Evolutionary conservation across 192 early-diverging fungal genomes (phyloP), one percentile per base, ranked within the genome.

Genomic region (Chytriomyces sp.): DNA sequence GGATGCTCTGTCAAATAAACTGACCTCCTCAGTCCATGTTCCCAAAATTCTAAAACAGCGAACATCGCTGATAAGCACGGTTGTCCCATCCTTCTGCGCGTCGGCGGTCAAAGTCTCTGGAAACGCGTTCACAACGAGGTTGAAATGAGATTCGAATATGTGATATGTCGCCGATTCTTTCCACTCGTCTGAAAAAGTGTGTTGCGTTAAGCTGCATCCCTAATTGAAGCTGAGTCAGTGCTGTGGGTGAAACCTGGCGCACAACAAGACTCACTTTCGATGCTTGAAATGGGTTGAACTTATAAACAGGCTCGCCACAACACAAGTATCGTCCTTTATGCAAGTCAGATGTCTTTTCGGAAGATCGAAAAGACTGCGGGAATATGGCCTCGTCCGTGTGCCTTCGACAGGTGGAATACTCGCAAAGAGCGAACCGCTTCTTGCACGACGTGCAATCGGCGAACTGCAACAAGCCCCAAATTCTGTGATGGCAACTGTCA

Each of bases 381-480:
- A 64, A 80, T 11, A 63, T 64, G 13, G 69, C 61, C n/a, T 50
- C 28, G 20, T 57, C 28, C 8, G 62, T 13, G 64, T 84, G 83
- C 20, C 72, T 24, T 2, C 49, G 44, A 67, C 83, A 84, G 0
- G 16, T 50, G 16, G 45, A 26, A 66, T 59, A 77, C 13, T 84
- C 80, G 6, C n/a, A 45, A 53, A 71, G 70, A 46, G 80, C 49
- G 53, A 84, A 81, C 5, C 50, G 35, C 44, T 63, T 16, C 47
- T 64, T 45, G 67, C 83, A 85, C 1, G 49, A 48, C 16, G 45
- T n/a, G 74, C 83, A 85, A 7, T 24, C 8, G 4, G 75, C 46
- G 61, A 82, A 77, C 59, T 85, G 61, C 26, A 82, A 23, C 9
- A 76, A 49, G 16, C 79, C 78, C 83, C 83, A 85, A 7, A 85